Conservation (phyloP, 2,329 filamentous ascomycete species). For the Penicillium polonicum region DNA sequence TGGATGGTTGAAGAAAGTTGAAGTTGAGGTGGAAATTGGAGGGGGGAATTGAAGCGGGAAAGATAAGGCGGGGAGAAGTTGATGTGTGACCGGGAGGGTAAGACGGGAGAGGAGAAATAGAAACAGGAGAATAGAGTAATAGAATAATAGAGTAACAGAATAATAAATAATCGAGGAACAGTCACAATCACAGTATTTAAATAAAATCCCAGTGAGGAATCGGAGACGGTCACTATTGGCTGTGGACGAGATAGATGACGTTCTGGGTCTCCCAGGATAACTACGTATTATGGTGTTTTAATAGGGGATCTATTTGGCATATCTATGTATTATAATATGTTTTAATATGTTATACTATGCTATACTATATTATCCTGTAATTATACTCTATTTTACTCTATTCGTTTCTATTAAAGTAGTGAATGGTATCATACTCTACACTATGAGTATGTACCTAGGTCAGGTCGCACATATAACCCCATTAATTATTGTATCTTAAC, state of each 20-base stretch:
- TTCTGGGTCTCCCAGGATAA: not conserved
- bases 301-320: not conserved
- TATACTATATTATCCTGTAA: not conserved
- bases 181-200: not conserved
- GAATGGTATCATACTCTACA: too few relatives aligned
- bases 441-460: too few relatives aligned
- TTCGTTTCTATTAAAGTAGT: too few relatives aligned
- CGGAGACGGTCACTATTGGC: not conserved
- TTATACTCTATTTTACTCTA: not conserved
- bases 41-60: slow-evolving; percentile 6
- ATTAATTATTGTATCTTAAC: not conserved
- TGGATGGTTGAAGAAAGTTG: slow-evolving; percentile 28
- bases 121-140: not conserved
- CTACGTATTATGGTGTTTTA: not conserved
- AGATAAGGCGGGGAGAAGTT: slow-evolving; percentile 9
- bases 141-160: not conserved
- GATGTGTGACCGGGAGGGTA: not conserved
- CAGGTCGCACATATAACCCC: not conserved
- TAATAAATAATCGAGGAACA: not conserved
- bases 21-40: not conserved
- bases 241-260: not conserved
- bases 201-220: not conserved
- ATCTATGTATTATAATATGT: not conserved
- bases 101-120: not conserved
- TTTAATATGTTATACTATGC: not conserved